Evolutionary conservation across 2,329 filamentous ascomycete species (phyloP).

Genomic region (Cladosporium sp.): DNA sequence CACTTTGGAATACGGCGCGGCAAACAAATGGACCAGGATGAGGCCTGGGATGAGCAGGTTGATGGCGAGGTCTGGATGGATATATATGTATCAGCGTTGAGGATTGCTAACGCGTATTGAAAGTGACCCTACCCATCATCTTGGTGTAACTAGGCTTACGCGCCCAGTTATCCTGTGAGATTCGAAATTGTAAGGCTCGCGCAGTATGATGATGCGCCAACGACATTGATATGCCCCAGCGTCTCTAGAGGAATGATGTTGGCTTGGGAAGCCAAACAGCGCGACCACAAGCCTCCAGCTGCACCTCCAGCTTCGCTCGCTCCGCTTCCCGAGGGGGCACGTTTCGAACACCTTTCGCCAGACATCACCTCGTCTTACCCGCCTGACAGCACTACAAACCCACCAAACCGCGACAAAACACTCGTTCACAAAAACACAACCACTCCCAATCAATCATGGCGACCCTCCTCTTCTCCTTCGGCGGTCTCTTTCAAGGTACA

Average conservation of each 20-base stretch:
- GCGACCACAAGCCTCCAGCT: neutral
- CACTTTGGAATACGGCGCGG: conserved; percentile 91
- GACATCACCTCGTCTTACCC: neutral
- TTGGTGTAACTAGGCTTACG: neutral
- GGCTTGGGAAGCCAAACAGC: neutral
- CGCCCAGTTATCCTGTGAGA: conserved; percentile 8
- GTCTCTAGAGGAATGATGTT: neutral
- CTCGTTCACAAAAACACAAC: neutral
- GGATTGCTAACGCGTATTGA: neutral
- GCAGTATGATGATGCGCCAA: conserved; percentile 17
- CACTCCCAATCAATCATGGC: conserved; percentile 18
- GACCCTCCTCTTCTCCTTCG: conserved; percentile 60
- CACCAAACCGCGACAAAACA: neutral
- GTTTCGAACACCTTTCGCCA: conserved; percentile 4
- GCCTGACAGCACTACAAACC: neutral
- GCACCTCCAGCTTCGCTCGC: conserved; percentile 4
- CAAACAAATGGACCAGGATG: conserved; percentile 29
- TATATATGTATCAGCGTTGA: neutral
- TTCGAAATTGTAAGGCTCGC: conserved; percentile 21
- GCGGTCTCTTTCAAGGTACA: conserved; percentile 69
- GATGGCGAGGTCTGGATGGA: conserved; percentile 43
- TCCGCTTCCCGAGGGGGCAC: conserved; percentile 4
- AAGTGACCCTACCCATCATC: conserved; percentile 11
- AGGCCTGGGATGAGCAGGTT: conserved; percentile 55
- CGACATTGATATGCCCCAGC: conserved; percentile 16